These are phyloP conservation scores for Juglanconis juglandina DNA, from an alignment of 2,329 filamentous ascomycete genomes.

Conservation along the genomic window DNA sequence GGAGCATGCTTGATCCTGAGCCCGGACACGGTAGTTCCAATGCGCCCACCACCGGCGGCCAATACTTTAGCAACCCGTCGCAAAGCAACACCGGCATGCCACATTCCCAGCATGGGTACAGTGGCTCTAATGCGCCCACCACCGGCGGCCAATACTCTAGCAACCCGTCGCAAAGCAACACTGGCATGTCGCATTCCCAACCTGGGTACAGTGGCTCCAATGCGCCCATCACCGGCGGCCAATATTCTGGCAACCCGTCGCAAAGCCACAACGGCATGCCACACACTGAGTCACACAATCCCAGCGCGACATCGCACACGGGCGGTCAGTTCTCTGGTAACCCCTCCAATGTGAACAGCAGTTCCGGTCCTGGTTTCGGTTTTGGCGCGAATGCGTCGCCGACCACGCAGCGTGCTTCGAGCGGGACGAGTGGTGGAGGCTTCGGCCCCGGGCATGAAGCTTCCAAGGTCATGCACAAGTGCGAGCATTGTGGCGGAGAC, in stretches of 20 bases:
- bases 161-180: background rate
- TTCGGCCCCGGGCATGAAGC: conserved; percentile 22
- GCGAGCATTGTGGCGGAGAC: conserved; percentile 21
- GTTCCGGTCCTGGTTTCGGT: background rate
- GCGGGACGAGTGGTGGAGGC: conserved; percentile 10
- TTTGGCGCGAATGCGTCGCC: background rate
- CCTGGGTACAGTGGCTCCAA: background rate
- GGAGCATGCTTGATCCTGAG: conserved; percentile 17
- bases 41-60: background rate
- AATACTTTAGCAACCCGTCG: too few species aligned
- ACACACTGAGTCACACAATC: too few species aligned
- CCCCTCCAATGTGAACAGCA: background rate
- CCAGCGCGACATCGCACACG: too few species aligned
- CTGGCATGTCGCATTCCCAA: conserved; percentile 14
- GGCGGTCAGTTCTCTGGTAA: background rate
- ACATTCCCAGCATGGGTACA: background rate
- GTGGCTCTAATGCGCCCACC: background rate
- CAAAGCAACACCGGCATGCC: background rate
- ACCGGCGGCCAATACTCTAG: background rate
- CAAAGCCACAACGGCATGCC: background rate
- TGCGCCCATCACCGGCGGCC: background rate
- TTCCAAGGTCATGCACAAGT: conserved; percentile 21
- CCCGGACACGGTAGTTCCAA: background rate
- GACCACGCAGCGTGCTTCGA: background rate
- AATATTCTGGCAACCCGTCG: background rate